A percentile compares a stretch with the other conserved stretches of the same genome.
These are phyloP conservation scores for Carex myosuroides DNA, from an alignment of 176 grass and related monocot species.

Conservation along the genomic window DNA sequence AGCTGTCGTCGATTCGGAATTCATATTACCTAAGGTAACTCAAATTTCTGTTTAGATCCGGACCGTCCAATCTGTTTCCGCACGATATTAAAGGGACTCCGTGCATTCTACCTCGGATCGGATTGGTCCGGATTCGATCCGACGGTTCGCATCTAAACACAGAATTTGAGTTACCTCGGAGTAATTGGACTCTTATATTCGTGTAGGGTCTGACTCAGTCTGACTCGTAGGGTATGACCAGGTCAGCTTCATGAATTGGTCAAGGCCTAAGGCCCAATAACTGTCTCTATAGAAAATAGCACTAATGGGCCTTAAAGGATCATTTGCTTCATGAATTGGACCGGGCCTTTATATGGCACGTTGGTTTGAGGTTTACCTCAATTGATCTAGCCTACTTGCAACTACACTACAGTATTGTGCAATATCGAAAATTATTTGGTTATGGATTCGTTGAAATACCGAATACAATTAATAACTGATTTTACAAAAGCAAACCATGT, in stretches of 20 bases:
- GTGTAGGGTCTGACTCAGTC: neutral
- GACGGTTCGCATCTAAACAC: too few species aligned
- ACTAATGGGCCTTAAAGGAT: neutral
- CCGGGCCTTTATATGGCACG: too few species aligned
- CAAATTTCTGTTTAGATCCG: too few species aligned
- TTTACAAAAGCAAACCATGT: neutral
- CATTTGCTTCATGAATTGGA: neutral
- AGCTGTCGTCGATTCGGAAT: neutral
- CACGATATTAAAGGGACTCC: too few species aligned
- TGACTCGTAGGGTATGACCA: neutral
- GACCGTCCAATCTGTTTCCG: too few species aligned
- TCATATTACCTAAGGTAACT: too few species aligned
- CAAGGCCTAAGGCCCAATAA: neutral
- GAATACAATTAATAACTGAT: neutral
- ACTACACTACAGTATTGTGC: neutral
- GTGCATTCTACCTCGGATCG: too few species aligned
- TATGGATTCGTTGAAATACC: neutral
- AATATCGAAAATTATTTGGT: neutral
- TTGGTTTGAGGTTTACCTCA: too few species aligned
- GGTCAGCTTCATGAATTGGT: neutral
- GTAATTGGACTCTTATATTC: neutral
- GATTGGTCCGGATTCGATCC: too few species aligned
- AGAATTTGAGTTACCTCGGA: too few species aligned
- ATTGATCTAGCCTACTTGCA: too few species aligned
- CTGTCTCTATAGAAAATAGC: neutral